Base-by-base conservation (phyloP, 2,329 filamentous ascomycete genomes). In the Verticillium longisporum region DNA sequence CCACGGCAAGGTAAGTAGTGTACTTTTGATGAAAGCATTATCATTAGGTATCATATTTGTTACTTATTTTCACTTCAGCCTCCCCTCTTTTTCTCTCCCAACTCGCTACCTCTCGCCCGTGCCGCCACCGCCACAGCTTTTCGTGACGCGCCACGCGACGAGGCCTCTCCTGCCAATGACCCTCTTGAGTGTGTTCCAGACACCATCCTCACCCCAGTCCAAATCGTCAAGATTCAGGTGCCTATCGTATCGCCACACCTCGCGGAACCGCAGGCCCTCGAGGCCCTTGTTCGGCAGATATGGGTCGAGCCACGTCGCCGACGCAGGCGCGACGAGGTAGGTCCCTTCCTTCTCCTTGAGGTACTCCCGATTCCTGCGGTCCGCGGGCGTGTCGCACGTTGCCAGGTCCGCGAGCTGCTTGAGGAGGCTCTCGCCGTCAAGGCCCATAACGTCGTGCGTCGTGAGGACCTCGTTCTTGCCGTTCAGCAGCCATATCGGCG, bases 141-240 rank as follows among this genome's bases (percentile, higher is more conserved):
- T 88, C 26, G 85, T 88, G 7, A 89, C 81, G 61, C 85, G 81
- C 86, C 86, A 89, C 41, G 80, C 83, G 37, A 80, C 81, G 15
- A 89, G 73, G 6, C 86, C 86, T 57, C 86, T 77, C 65, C 85
- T 78, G 41, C 86, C 86, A 66, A 91, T 75, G 4, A 92, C 88
- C 66, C 89, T 78, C 38, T 79, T 76, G 55, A 94, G 72, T 7
- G 90, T 93, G 63, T 83, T 79, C 87, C 85, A 88, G 58, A 93
- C 78, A 6, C 90, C 90, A 67, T 93, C 90, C 63, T 90, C 87
- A 2, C 78, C 88, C 77, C 91, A 92, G 70, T 93, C 89, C 70
- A 94, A 77, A 73, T 94, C 90, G 72, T 94, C 90, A 53, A 94
- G 76, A 68, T 92, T 92, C 37, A 94, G 73, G 72, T 94, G 90